phyloP scores from a whole-genome alignment of 768 basidiomycete species.

The Hygrophorus russula region DNA sequence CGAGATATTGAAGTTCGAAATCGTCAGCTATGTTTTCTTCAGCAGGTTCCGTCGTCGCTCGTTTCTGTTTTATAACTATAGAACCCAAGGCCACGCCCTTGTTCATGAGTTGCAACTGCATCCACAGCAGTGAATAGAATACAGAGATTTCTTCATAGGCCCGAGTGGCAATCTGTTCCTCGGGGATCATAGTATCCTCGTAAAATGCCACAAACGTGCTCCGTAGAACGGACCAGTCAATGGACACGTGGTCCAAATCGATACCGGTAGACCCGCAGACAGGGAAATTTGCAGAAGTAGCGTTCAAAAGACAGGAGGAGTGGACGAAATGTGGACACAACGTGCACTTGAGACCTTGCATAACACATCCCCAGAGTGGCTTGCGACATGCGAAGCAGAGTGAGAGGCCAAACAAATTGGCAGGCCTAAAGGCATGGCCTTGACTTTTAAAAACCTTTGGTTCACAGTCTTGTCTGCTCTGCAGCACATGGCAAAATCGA shows the following conservation, averaged over 20 bases:
- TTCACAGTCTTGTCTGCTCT: conserved; percentile 16
- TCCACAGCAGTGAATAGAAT: conserved; percentile 47
- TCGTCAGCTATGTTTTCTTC: conserved; percentile 27
- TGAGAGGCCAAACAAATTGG: conserved; percentile 66
- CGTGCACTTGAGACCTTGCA: conserved; percentile 55
- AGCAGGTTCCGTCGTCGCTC: conserved; percentile 15
- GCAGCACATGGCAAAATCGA: conserved; percentile 43
- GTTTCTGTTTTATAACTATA: conserved; percentile 36
- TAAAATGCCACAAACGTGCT: conserved; percentile 48
- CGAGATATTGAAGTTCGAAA: conserved; percentile 50
- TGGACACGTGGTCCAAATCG: conserved; percentile 36
- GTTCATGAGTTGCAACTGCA: conserved; percentile 53
- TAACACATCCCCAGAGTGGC: conserved; percentile 63
- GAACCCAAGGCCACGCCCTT: conserved; percentile 60
- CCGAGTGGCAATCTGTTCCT: conserved; percentile 32
- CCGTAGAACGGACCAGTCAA: conserved; percentile 42
- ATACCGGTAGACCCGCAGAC: conserved; percentile 28
- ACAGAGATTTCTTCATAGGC: conserved; percentile 65
- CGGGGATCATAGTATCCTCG: conserved; percentile 28
- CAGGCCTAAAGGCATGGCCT: conserved; percentile 41
- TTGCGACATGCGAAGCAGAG: conserved; percentile 55
- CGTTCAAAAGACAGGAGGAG: conserved; percentile 28
- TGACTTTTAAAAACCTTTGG: conserved; percentile 15
- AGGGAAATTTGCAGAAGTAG: conserved; percentile 16
- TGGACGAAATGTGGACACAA: conserved; percentile 56